These are phyloP conservation scores for Hygrophoropsis aurantiaca DNA, from an alignment of 768 basidiomycete genomes.

Conservation along the genomic window DNA sequence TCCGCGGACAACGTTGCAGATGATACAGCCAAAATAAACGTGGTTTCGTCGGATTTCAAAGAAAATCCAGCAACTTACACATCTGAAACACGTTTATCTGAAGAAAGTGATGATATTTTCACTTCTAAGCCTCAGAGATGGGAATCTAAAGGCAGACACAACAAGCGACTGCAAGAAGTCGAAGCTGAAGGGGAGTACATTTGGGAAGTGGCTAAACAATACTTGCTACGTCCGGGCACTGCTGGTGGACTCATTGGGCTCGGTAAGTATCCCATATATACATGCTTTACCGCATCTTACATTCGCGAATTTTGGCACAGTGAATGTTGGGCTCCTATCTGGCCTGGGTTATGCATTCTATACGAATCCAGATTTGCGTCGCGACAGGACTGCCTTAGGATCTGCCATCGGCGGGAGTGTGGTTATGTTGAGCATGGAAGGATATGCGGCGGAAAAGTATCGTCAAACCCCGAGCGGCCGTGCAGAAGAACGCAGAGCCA, in stretches of 20 bases:
- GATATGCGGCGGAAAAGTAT: constrained; percentile 61
- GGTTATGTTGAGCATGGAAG: constrained; percentile 60
- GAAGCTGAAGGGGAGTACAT: constrained; percentile 53
- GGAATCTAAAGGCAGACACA: constrained; percentile 18
- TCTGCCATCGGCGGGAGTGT: constrained; percentile 55
- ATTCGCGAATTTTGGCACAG: constrained; percentile 31
- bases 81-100: constrained; percentile 15
- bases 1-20: constrained; percentile 41
- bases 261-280: constrained; percentile 39
- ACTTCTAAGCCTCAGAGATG: neutral
- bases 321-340: constrained; percentile 70
- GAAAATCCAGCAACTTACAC: constrained; percentile 42
- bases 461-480: constrained; percentile 57
- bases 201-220: constrained; percentile 51
- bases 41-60: constrained; percentile 53
- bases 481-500: constrained; percentile 55
- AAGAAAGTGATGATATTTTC: constrained; percentile 16
- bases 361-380: constrained; percentile 56
- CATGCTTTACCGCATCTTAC: neutral
- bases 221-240: constrained; percentile 63
- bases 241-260: constrained; percentile 73
- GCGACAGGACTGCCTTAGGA: constrained; percentile 53
- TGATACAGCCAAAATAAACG: constrained; percentile 52
- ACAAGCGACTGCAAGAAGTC: constrained; percentile 39
- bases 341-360: constrained; percentile 66